Conservation (phyloP, 345 rosid species). For the Linum trigynum region DNA sequence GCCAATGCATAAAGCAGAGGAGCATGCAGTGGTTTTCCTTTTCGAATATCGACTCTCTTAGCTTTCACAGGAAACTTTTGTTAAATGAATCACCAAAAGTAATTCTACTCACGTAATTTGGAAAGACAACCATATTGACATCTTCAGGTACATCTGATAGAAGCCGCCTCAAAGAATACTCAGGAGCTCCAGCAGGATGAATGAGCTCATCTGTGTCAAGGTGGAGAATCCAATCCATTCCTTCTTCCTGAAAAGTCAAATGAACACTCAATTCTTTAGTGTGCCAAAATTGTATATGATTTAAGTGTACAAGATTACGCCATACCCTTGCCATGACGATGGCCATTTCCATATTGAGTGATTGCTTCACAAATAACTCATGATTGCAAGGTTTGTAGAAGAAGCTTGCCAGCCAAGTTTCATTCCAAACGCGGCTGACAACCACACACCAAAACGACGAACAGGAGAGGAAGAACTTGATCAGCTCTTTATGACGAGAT, state of each 20-base stretch:
- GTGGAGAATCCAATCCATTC: slow-evolving; percentile 90
- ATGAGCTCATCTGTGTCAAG: slow-evolving; percentile 91
- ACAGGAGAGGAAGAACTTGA: slow-evolving; percentile 5
- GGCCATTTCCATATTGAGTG: slow-evolving; percentile 98
- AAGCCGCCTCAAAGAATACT: slow-evolving; percentile 70
- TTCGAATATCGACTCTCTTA: background rate
- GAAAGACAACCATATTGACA: slow-evolving; percentile 70
- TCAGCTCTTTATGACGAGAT: slow-evolving; percentile 9
- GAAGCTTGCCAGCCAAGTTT: slow-evolving; percentile 88
- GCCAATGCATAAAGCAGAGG: background rate
- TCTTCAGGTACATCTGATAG: slow-evolving; percentile 55
- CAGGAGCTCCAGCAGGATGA: slow-evolving; percentile 69
- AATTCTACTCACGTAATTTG: slow-evolving; percentile 75
- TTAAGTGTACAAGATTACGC: slow-evolving; percentile 11
- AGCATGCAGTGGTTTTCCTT: background rate
- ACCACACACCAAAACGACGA: slow-evolving; percentile 9
- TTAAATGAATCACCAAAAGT: background rate
- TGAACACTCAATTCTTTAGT: slow-evolving; percentile 1
- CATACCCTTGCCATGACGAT: slow-evolving; percentile 91
- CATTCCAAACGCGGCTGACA: slow-evolving; percentile 88
- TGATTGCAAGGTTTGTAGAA: slow-evolving; percentile 93
- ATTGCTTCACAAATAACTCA: slow-evolving; percentile 93
- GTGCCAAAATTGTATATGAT: background rate
- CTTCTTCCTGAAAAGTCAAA: slow-evolving; percentile 45
- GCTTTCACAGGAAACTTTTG: no score